Conservation (phyloP, 1,284 basidiomycete species). For the Ceratobasidium sp. region DNA sequence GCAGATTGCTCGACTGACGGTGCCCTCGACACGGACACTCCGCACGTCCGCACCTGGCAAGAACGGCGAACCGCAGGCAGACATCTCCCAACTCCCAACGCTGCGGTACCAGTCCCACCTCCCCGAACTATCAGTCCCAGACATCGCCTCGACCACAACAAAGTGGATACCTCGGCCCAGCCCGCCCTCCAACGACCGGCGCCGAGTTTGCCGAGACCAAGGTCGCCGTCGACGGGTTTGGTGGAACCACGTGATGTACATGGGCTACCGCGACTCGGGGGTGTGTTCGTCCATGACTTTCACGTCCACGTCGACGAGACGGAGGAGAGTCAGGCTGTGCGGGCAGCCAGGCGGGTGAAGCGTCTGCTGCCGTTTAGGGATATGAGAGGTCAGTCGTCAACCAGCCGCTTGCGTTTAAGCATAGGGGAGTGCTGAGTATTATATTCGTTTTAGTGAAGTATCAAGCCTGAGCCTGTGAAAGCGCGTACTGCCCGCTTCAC, state of each 20-base stretch:
- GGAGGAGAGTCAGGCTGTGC: slow-evolving; percentile 62
- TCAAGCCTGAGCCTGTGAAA: too few species aligned
- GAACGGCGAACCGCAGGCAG: slow-evolving; percentile 54
- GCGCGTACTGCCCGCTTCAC: slow-evolving; percentile 80
- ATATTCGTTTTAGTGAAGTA: too few species aligned
- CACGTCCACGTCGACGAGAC: too few species aligned
- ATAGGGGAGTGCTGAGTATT: too few species aligned
- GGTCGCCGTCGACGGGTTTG: slow-evolving; percentile 79
- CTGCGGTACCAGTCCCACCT: too few species aligned
- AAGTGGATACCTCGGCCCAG: slow-evolving; percentile 90
- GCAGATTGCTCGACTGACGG: slow-evolving; percentile 4
- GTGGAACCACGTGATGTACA: slow-evolving; percentile 96
- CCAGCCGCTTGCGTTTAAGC: neutral
- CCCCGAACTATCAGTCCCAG: slow-evolving; percentile 86
- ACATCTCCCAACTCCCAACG: too few species aligned
- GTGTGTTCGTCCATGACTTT: too few species aligned
- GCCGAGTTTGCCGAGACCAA: slow-evolving; percentile 68
- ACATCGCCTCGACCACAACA: slow-evolving; percentile 76
- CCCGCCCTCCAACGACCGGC: slow-evolving; percentile 75
- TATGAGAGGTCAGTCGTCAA: slow-evolving; percentile 71
- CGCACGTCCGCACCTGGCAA: slow-evolving; percentile 19
- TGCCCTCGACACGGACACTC: slow-evolving; percentile 4
- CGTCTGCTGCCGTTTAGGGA: slow-evolving; percentile 84
- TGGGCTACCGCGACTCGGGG: too few species aligned
- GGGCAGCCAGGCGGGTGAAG: slow-evolving; percentile 84